Evolutionary conservation across 2,329 filamentous ascomycete genomes (phyloP).

Genomic region (Neonectria hederae): DNA sequence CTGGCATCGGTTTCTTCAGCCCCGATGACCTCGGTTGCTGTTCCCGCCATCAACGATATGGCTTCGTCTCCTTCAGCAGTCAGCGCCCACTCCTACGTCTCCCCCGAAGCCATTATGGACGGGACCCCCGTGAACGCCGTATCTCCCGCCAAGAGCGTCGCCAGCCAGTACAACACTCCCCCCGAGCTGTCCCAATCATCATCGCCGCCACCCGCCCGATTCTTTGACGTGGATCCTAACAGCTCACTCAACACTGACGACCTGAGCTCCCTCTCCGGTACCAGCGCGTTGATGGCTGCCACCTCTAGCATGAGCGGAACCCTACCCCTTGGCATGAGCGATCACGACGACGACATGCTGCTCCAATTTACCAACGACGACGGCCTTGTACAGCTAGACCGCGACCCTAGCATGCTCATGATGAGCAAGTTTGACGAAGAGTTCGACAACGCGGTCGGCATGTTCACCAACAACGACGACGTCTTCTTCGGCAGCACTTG

Average conservation of each 20-base stretch:
- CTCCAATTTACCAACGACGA: conserved; percentile 55
- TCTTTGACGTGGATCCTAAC: conserved; percentile 58
- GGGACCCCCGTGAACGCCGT: conserved; percentile 49
- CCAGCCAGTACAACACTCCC: conserved; percentile 65
- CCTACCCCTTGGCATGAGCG: conserved; percentile 47
- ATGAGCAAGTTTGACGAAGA: conserved; percentile 65
- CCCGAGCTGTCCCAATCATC: conserved; percentile 70
- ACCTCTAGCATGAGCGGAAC: conserved; percentile 46
- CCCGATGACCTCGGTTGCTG: conserved; percentile 49
- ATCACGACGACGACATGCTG: conserved; percentile 57
- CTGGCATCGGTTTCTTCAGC: conserved; percentile 57
- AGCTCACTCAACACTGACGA: conserved; percentile 45
- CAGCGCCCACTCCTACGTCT: conserved; percentile 56
- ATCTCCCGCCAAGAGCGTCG: conserved; percentile 61
- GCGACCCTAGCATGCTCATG: conserved; percentile 59
- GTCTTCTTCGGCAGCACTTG: conserved; percentile 59
- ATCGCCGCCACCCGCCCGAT: conserved; percentile 61
- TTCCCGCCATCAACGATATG: conserved; percentile 47
- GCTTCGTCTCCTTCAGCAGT: conserved; percentile 53
- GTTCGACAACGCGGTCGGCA: conserved; percentile 58
- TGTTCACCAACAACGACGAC: conserved; percentile 63
- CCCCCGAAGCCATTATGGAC: conserved; percentile 57
- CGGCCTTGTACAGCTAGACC: conserved; percentile 54
- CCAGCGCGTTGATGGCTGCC: conserved; percentile 46
- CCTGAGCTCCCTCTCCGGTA: conserved; percentile 43